A percentile compares a stretch with the other conserved stretches of the same genome.
Evolutionary conservation across 805 yeast genomes (phyloP).

Genomic region (Pichia pseudocactophila): DNA sequence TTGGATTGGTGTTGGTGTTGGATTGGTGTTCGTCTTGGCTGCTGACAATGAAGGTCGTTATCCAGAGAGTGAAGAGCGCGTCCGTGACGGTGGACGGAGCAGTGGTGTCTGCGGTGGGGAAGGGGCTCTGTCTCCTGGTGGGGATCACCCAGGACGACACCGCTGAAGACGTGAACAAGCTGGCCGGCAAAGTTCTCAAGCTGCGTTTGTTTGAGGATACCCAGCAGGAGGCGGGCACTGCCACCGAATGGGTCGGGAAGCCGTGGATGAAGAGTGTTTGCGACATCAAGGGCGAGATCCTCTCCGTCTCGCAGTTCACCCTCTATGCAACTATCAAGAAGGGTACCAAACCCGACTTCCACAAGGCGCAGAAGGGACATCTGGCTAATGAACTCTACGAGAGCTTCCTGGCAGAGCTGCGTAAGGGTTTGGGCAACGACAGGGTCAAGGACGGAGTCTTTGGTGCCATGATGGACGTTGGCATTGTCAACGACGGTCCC

Average conservation of each 20-base stretch:
- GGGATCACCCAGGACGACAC: slow-evolving; percentile 81
- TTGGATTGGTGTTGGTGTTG: not conserved
- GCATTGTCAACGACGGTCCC: slow-evolving; percentile 85
- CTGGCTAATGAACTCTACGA: slow-evolving; percentile 43
- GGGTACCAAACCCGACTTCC: slow-evolving; percentile 94
- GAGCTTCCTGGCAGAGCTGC: slow-evolving; percentile 39
- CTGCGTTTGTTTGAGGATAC: slow-evolving; percentile 66
- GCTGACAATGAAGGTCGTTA: slow-evolving; percentile 67
- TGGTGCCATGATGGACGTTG: slow-evolving; percentile 97
- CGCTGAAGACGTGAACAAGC: slow-evolving; percentile 55
- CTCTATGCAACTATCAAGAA: slow-evolving; percentile 76
- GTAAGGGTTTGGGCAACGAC: slow-evolving; percentile 37
- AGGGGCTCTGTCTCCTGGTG: slow-evolving; percentile 73
- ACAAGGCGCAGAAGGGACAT: slow-evolving; percentile 77
- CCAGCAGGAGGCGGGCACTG: slow-evolving; percentile 27
- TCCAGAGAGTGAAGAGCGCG: slow-evolving; percentile 83
- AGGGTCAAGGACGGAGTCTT: slow-evolving; percentile 82
- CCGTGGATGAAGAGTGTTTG: slow-evolving; percentile 71
- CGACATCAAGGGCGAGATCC: slow-evolving; percentile 61
- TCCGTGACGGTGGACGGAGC: slow-evolving; percentile 75
- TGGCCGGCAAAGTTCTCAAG: slow-evolving; percentile 57
- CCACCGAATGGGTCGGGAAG: slow-evolving; percentile 47
- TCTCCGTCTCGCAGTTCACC: slow-evolving; percentile 91
- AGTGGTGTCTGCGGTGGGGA: slow-evolving; percentile 63
- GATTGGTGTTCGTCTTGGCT: not conserved